Base-by-base conservation (phyloP, 2,329 filamentous ascomycete species). In the Thielaviopsis ethacetica region DNA sequence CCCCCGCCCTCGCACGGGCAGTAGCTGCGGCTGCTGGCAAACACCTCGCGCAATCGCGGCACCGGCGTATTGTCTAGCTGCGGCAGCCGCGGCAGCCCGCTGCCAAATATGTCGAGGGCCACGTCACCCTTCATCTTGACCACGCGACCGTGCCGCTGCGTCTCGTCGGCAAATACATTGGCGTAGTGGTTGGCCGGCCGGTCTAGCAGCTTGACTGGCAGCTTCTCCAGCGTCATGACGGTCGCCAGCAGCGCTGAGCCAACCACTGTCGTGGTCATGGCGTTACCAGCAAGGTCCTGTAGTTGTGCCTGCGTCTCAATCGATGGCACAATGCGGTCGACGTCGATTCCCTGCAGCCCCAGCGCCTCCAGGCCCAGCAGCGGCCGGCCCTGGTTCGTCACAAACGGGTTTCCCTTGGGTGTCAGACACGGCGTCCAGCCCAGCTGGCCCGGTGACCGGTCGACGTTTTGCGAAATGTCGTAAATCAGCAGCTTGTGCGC, bases 181-280 rank as follows among this genome's bases (percentile, higher is more conserved):
- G 51, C 30, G 34, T 59, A 59, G 49, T 58, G 53, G 24, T 41
- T 49, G 15, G 60, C 56, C 12, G 38, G 57, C 12, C 41, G 53
- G 13, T 47, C 38, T 5, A 57, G 47, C 6, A 47, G 44, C 17
- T 52, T 41, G 26, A 19, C 57, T 15, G 50, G 22, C 17, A 47
- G 27, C 7, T 38, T 34, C 21, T 53, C 49, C 13, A 57, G 24
- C 2, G 68, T 61, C 54, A 82, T 75, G 1, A 91, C 67, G 0
- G 80, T 76, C 1, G 80, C 72, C 1, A 88, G 65, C 1, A 86
- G 75, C 0, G 79, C 78, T 1, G 78, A 74, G 2, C 83, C 84
- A 10, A 90, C 80, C 0, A 89, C 84, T 0, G 86, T 85, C 0
- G 81, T 81, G 0, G 79, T 82, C 87, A 91, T 91, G 0, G 87